Evolutionary conservation across 1,139 yeast species (phyloP).

Genomic region (Kodamaea anthophila): DNA sequence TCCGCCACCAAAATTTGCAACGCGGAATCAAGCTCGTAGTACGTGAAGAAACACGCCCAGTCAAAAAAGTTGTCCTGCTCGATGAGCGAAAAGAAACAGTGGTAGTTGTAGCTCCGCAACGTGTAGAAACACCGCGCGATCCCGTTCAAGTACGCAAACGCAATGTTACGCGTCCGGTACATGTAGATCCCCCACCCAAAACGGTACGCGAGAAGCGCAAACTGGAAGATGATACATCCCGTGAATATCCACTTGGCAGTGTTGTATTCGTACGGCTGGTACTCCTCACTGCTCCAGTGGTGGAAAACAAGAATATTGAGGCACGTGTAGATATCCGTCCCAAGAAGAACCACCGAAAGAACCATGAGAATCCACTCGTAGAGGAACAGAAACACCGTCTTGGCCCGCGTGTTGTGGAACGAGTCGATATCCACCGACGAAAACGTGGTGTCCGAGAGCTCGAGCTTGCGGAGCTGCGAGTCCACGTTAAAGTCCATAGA

Average conservation of each 20-base stretch:
- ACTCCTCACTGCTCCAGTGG: constrained; percentile 59
- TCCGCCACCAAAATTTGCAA: constrained; percentile 65
- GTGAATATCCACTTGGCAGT: constrained; percentile 76
- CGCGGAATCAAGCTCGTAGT: constrained; percentile 63
- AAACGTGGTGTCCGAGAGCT: constrained; percentile 37
- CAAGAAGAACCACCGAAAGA: constrained; percentile 55
- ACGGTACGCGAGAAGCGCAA: constrained; percentile 53
- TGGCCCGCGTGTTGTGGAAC: constrained; percentile 49
- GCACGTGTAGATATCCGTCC: constrained; percentile 76
- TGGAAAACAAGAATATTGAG: constrained; percentile 68
- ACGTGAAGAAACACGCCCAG: constrained; percentile 61
- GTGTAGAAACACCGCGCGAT: constrained; percentile 58
- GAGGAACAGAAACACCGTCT: constrained; percentile 51
- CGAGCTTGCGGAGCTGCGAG: constrained; percentile 23
- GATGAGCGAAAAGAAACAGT: constrained; percentile 67
- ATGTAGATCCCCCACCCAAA: constrained; percentile 55
- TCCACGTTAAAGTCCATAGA: constrained; percentile 12
- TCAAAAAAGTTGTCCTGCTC: constrained; percentile 63
- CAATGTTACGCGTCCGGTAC: constrained; percentile 57
- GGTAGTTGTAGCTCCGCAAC: constrained; percentile 52
- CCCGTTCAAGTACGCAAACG: constrained; percentile 62
- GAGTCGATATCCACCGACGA: constrained; percentile 34
- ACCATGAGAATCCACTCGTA: constrained; percentile 45
- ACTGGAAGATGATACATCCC: constrained; percentile 75
- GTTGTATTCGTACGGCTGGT: constrained; percentile 52